Base-by-base conservation (phyloP, 768 basidiomycete species). In the Amanita jacksonii region DNA sequence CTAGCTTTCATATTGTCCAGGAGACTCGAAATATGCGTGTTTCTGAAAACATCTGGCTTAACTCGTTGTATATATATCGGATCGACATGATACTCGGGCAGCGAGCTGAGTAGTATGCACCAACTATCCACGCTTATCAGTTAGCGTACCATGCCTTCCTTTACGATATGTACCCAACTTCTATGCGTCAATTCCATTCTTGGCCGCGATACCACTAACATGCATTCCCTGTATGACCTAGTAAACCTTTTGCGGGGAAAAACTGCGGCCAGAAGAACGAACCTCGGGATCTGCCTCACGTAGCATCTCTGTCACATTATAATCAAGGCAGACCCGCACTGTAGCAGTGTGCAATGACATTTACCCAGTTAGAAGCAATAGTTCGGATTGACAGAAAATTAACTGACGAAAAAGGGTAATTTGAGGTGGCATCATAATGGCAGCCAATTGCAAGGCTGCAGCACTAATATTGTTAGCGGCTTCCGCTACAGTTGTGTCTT, bases 191-290 rank as follows among this genome's bases (percentile, higher is more conserved):
- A 62, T 51, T 5, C 53, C 51, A 40, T 57, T 59, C 20, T 57
- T 60, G 15, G 51, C 52, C 7, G 60, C 64, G 25, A 70, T 68
- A 4, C 67, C 63, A 3, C 57, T 47, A n/a, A 61, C 54, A 24
- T 70, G 67, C 18, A 65, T 46, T 1, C 67, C 67, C 64, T 64
- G 46, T 7, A 8, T n/a, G n/a, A 8, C 3, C 22, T 20, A 16
- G 5, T 18, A 12, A 30, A 3, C 9, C 7, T 20, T 24, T 40
- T n/a, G n/a, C 19, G 16, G 8, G 3, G 12, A 30, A 5, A 20
- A 35, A 35, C n/a, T n/a, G 2, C n/a, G 3, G 15, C n/a, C n/a
- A n/a, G n/a, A 23, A 32, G 4, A 1, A 39, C 42, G 31, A 16
- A 61, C 64, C 33, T 62, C 36, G 12, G 56, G 51, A 7, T 63